phyloP scores from a whole-genome alignment of 768 basidiomycete genomes.

The Russula sp. region DNA sequence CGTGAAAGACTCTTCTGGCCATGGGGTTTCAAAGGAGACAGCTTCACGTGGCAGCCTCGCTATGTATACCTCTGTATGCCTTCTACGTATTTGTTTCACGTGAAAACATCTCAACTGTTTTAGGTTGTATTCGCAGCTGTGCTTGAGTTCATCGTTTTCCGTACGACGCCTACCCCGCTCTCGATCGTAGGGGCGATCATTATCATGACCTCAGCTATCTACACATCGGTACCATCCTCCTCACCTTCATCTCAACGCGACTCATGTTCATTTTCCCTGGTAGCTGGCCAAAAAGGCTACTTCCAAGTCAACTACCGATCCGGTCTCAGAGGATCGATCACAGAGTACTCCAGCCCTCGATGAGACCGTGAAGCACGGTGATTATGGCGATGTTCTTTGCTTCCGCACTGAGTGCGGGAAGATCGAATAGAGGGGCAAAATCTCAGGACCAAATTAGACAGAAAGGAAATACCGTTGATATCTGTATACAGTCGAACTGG shows the following conservation, averaged over 20 bases:
- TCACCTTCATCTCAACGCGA: constrained; percentile 3
- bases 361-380: neutral
- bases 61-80: constrained; percentile 51
- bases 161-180: constrained; percentile 53
- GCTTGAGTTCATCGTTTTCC: constrained; percentile 65
- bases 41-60: constrained; percentile 62
- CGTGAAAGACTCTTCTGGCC: constrained; percentile 50
- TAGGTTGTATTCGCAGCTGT: constrained; percentile 67
- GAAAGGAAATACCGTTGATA: neutral
- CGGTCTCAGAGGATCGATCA: neutral
- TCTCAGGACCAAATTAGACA: neutral
- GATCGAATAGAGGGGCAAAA: neutral
- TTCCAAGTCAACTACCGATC: constrained; percentile 9
- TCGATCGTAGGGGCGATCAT: constrained; percentile 62
- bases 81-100: constrained; percentile 8
- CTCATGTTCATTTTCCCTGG: neutral
- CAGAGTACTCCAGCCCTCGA: neutral
- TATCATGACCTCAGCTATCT: constrained; percentile 62
- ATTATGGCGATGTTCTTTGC: neutral
- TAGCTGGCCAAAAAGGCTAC: constrained; percentile 17
- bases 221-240: constrained; percentile 53
- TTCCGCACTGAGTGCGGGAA: neutral
- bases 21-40: constrained; percentile 64
- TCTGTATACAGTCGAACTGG: neutral
- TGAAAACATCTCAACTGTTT: neutral